Evolutionary conservation across 345 rosid genomes (phyloP), one percentile per base, ranked within the genome.

Genomic region (Carallia brachiata): DNA sequence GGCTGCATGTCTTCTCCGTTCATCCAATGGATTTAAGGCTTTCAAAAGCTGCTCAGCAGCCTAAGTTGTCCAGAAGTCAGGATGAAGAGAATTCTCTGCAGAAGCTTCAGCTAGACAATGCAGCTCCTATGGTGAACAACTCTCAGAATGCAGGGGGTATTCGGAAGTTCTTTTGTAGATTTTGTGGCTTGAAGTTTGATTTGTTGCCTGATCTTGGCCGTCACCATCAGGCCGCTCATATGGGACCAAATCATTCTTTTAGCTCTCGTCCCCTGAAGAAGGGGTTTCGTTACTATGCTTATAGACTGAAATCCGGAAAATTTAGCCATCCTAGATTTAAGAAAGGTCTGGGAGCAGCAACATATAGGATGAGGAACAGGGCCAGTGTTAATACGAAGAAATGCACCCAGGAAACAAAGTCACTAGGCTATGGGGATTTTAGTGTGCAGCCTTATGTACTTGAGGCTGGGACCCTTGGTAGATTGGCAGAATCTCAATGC

Each of bases 161-260:
- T 32, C 82, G 85, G 54, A 92, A 80, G 80, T 88, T 84, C 64
- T 71, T 85, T 39, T 96, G 99, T 88, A 88, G 82, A 86, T 90
- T 88, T 82, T 96, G 99, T 61, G 96, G 98, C 66, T 64, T 88
- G 81, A 90, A 88, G 77, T 96, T 96, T 74, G 92, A 92, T 74
- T 86, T 96, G 74, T 85, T 96, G 16, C 98, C 98, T 52, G 99
- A 96, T 87, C 96, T 92, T 52, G 99, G 99, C 36, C 93, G 98
- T 60, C 99, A 96, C 83, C 98, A 96, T 85, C 99, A 96, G 82
- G 98, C 98, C 37, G 97, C 93, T 72, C 99, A 96, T 79, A 90
- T 89, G 98, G 97, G 81, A 59, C 81, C 89, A 8, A 81, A 78
- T 74, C 71, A 80, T 64, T 81, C 78, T 39, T 39, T 39, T 55